Evolutionary conservation across 164 flowering plant species (phyloP).

Genomic region (Dillenia turbinata): DNA sequence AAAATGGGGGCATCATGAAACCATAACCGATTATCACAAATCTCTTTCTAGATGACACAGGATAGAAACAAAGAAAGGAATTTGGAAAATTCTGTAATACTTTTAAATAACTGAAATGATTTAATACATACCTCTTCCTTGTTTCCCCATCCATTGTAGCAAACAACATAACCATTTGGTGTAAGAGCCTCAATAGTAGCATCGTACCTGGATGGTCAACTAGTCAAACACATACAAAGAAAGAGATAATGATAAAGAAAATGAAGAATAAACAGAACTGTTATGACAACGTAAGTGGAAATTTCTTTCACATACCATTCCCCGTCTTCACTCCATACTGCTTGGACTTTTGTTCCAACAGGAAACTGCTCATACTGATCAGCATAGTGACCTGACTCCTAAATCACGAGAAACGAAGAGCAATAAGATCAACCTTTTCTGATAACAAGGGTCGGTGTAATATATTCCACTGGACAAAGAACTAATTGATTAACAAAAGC

Average conservation of each 20-base stretch:
- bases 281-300: neutral
- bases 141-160: slow-evolving; percentile 86
- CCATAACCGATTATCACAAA: no score
- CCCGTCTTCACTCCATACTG: slow-evolving; percentile 98
- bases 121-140: slow-evolving; percentile 76
- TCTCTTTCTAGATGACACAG: no score
- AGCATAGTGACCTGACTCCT: slow-evolving; percentile 33
- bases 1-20: no score
- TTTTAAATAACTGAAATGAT: neutral
- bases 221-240: slow-evolving; percentile 47
- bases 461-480: no score
- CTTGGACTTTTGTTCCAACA: slow-evolving; percentile 84
- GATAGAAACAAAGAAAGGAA: no score
- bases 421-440: neutral
- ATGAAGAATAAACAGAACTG: slow-evolving; percentile 5
- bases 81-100: neutral
- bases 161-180: slow-evolving; percentile 75
- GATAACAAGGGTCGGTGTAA: no score
- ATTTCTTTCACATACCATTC: slow-evolving; percentile 60
- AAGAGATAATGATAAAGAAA: slow-evolving; percentile 24
- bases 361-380: slow-evolving; percentile 40
- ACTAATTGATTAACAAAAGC: no score
- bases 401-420: neutral
- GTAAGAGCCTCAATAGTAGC: slow-evolving; percentile 76
- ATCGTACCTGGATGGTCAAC: slow-evolving; percentile 83